Base-by-base conservation (phyloP, 805 yeast genomes). In the Candida stauntonica region DNA sequence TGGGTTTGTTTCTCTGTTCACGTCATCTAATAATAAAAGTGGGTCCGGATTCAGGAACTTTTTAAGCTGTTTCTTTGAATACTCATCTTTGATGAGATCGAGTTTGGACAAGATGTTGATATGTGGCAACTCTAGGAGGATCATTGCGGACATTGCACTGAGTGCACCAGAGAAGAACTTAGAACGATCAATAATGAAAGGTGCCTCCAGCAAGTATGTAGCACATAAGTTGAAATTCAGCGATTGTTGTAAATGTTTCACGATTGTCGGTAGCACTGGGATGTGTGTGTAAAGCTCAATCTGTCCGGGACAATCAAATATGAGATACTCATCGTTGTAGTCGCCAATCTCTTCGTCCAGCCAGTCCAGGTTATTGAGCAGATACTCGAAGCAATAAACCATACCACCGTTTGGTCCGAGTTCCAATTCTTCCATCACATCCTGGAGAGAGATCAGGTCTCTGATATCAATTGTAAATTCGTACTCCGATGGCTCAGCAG, bases 61-160 rank as follows among this genome's bases (percentile, higher is more conserved):
- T 60, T 89, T 89, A 48, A 93, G 65, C 45, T 83, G 85, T 46
- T 83, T 81, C 51, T 75, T 79, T 9, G 85, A 79, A 30, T 77
- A 79, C 24, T 83, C 84, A 53, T 85, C 86, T 52, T 85, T 85
- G 33, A 93, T 75, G 55, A 91, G 70, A 58, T 93, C 99, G 36
- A 86, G 64, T 57, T 93, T 93, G 39, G 95, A 83, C 33, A 93
- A 67, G 15, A 93, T 77, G 57, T 93, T 93, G 41, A 93, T 80
- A 58, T 93, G 99, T 13, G 99, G 99, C 29, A 91, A 71, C 60
- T 93, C 99, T 36, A 93, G 69, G 42, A 93, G 68, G 20, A 93
- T 86, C 99, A 93, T 93, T 1, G 99, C 96, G 17, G 95, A 82
- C 99, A 93, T 93, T 16, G 99, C 99, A 58, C 89, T 79, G 42